Base-by-base conservation (phyloP, 345 rosid genomes). In the Eucalyptus sp. region DNA sequence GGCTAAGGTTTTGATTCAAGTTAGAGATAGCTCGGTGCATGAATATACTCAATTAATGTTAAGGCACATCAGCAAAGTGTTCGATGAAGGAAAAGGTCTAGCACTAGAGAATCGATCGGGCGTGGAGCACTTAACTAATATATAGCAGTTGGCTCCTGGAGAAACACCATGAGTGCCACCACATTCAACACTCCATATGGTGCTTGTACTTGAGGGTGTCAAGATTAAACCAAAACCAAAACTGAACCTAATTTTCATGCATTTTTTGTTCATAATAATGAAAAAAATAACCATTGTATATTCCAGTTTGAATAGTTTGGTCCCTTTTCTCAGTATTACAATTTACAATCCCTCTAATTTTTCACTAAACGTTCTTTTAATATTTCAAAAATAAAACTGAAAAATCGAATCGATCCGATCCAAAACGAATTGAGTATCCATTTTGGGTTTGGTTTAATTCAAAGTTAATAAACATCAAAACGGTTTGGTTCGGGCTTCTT, bases 401-500 rank as follows among this genome's bases (percentile, higher is more conserved):
- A 24, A 24, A 56, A 56, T 0, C 13, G 1, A 56, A 56, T 9
- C 3, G 2, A 5, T 56, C 13, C 5, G 0, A 10, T 25, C 62
- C 29, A 10, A 56, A 56, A 56, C 1, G 1, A 56, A 56, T 3
- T 2, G 3, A 24, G 62, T 56, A 9, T 24, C 0, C 29, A 7
- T 10, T 24, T 56, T 56, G 13, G 9, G 13, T 4, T 4, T 25
- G 62, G 27, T 56, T 24, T 25, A 56, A 4, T 56, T 56, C 29
- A 56, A 56, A 56, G 12, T 56, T 56, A 56, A 56, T 56, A 56
- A 6, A 56, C 3, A 24, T 25, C 62, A 56, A 56, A 56, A 56
- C 1, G 0, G 62, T 4, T 56, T 4, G 62, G 3, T 56, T 22
- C 0, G 6, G 62, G 12, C 8, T 56, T 24, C 29, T 1, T 20